A percentile compares a stretch with the other conserved stretches of the same genome.
These are phyloP conservation scores for Globisporangium takayamanum DNA, from an alignment of 352 stramenopile genomes.

Conservation along the genomic window DNA sequence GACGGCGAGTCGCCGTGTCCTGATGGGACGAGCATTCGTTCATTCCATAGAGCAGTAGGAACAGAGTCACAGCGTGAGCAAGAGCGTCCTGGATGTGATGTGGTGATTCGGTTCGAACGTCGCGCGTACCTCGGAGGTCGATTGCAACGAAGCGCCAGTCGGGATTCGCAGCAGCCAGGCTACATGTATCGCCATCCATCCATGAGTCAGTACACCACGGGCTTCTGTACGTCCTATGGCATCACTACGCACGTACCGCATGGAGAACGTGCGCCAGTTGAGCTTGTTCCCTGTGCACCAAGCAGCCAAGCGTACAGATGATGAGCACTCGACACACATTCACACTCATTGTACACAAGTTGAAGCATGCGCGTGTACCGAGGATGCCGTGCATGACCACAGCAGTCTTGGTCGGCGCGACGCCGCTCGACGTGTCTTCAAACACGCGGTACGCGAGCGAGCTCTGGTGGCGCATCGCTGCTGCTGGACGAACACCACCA, in stretches of 20 bases:
- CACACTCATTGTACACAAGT: neutral
- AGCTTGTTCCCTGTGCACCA: slow-evolving; percentile 62
- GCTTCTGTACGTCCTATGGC: neutral
- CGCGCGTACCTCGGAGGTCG: slow-evolving; percentile 51
- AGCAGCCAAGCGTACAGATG: neutral
- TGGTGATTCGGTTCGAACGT: neutral
- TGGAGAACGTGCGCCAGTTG: slow-evolving; percentile 80
- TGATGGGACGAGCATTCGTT: slow-evolving; percentile 9
- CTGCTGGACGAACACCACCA: neutral
- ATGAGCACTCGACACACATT: neutral
- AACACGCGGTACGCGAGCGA: slow-evolving; percentile 62
- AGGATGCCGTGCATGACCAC: slow-evolving; percentile 80
- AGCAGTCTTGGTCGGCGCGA: slow-evolving; percentile 50
- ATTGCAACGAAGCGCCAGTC: slow-evolving; percentile 65
- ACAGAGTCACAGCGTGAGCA: neutral
- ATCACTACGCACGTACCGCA: slow-evolving; percentile 29
- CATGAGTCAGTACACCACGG: neutral
- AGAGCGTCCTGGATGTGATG: neutral
- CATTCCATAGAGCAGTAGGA: neutral
- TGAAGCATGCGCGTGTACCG: slow-evolving; percentile 21
- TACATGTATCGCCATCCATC: slow-evolving; percentile 7
- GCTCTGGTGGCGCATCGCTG: slow-evolving; percentile 26
- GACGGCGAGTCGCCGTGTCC: slow-evolving; percentile 71
- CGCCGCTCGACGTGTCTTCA: slow-evolving; percentile 28
- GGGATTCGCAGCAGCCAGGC: slow-evolving; percentile 50